Base-by-base conservation (phyloP, 176 grass and related monocot genomes). In the Alloteropsis semialata region DNA sequence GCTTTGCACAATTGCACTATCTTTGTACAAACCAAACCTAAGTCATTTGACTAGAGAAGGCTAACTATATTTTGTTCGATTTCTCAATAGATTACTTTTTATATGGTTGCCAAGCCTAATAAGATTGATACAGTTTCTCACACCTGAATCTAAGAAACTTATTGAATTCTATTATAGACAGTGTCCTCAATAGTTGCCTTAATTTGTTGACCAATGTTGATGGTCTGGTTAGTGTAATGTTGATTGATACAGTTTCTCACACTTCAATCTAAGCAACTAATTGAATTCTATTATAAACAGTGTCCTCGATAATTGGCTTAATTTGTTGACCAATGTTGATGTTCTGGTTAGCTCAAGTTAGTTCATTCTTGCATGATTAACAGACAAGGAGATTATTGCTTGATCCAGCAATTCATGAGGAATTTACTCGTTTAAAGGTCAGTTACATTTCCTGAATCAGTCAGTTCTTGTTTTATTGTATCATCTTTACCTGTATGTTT, bases 371-470 rank as follows among this genome's bases (percentile, higher is more conserved):
- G 16, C 83, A 67, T 69, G 57, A 51, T 87, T 56, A 74, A 84
- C 77, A 98, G 93, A 99, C 97, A 50, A 99, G 97, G 84, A 90
- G 85, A 81, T 83, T 99, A 86, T 88, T 99, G 50, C 97, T 99
- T 88, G 97, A 99, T 83, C 97, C 97, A 66, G 97, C 97, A 69
- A 99, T 99, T 76, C 97, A 99, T 69, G 97, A 96, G 87, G 93
- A 99, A 67, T 99, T 99, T 84, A 96, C 91, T 25, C 93, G 89
- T 12, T 85, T 99, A 65, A 99, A 99, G 93, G 97, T 99, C 10
- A 65, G 66, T 29, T 18, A 21, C 15, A 63, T 41, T 45, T 33
- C n/a, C 25, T 66, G n/a, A 48, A 41, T 50, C 15, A 60, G 30
- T 44, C n/a, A 18, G 51, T 61, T 77, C 10, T 65, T 39, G 3